phyloP scores from a whole-genome alignment of 129 eudicot species.

The Heracleum sosnowskyi region DNA sequence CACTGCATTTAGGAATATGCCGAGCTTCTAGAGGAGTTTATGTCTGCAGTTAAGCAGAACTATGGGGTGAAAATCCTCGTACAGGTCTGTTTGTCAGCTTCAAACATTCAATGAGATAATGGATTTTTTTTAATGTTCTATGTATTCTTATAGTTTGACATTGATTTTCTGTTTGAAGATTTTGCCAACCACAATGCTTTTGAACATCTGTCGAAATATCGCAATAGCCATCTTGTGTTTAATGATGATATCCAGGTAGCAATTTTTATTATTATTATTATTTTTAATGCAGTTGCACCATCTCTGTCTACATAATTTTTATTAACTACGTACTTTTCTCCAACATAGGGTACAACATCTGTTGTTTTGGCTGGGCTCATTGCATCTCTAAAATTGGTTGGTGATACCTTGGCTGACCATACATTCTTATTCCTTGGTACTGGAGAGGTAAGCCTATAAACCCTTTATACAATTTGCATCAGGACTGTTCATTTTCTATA shows the following conservation, averaged over 20 bases:
- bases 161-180: too few relatives aligned
- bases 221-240: slow-evolving; percentile 74
- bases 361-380: slow-evolving; percentile 21
- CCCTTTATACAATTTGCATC: not conserved
- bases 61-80: too few relatives aligned
- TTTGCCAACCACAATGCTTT: too few relatives aligned
- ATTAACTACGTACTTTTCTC: not conserved
- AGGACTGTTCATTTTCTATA: not conserved
- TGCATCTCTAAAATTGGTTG: slow-evolving; percentile 17
- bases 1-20: too few relatives aligned
- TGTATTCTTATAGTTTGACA: too few relatives aligned
- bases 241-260: slow-evolving; percentile 93
- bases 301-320: not conserved
- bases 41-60: too few relatives aligned
- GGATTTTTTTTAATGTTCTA: too few relatives aligned
- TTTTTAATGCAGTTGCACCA: not conserved
- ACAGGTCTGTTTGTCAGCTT: too few relatives aligned
- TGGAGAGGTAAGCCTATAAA: slow-evolving; percentile 16
- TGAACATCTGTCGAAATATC: slow-evolving; percentile 50
- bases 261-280: too few relatives aligned
- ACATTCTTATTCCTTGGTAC: slow-evolving; percentile 19
- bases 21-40: too few relatives aligned
- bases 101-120: too few relatives aligned
- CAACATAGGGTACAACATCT: slow-evolving; percentile 27
- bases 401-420: slow-evolving; percentile 17